phyloP scores from a whole-genome alignment of 257 asterid genomes.

The Avicennia marina region DNA sequence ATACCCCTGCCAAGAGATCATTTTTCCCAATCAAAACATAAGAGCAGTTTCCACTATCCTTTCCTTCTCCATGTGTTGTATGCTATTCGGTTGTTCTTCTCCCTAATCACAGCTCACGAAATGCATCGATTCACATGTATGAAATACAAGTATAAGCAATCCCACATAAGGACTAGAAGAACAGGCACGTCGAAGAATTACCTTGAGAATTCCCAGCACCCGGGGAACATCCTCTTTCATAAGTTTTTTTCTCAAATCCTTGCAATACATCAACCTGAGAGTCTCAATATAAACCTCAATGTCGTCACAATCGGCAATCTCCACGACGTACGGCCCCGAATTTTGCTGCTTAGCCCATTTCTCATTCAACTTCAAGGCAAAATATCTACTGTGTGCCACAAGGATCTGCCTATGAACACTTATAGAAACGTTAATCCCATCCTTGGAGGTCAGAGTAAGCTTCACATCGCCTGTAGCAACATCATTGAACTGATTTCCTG shows the following conservation, averaged over 20 bases:
- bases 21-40: too few species aligned
- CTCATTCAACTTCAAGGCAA: slow-evolving; percentile 68
- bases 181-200: slow-evolving; percentile 15
- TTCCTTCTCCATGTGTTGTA: too few species aligned
- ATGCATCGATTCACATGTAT: too few species aligned
- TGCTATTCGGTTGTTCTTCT: too few species aligned
- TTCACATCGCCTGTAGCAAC: slow-evolving; percentile 65
- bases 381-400: slow-evolving; percentile 70
- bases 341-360: slow-evolving; percentile 75
- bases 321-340: slow-evolving; percentile 60
- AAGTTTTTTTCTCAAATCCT: slow-evolving; percentile 80
- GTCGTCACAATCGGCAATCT: slow-evolving; percentile 96
- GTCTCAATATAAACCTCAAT: slow-evolving; percentile 86
- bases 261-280: slow-evolving; percentile 76
- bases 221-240: slow-evolving; percentile 77
- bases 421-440: slow-evolving; percentile 59
- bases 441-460: slow-evolving; percentile 81
- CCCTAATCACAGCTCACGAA: too few species aligned
- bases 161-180: too few species aligned
- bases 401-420: slow-evolving; percentile 84
- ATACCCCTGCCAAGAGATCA: too few species aligned
- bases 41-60: too few species aligned
- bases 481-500: slow-evolving; percentile 83
- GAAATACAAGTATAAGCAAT: too few species aligned
- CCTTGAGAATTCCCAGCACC: slow-evolving; percentile 91